Evolutionary conservation across 805 yeast species (phyloP), one percentile per base, ranked within the genome.

Genomic region (Candida fluviatilis): DNA sequence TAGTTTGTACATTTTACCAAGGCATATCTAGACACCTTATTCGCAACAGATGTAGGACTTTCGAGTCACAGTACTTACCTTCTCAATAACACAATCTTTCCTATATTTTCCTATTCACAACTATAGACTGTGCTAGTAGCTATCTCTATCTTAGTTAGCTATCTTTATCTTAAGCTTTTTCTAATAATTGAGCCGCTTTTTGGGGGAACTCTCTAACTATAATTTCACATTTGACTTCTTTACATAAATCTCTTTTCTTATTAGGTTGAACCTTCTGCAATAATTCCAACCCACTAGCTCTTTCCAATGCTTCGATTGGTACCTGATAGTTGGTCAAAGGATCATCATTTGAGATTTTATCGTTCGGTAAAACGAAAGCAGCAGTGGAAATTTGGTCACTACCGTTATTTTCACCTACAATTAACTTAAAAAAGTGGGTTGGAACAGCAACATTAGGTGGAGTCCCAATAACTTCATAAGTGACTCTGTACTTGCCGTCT

Each of bases 401-500:
- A 11, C 71, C 60, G 37, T 60, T 51, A 26, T 57, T 63, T 58
- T 93, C 98, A 6, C 93, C 97, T 34, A 93, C 86, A 39, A 93
- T 67, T 42, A 93, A 64, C 65, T 93, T 93, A 75, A 82, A 93
- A 55, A 93, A 93, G 60, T 93, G 99, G 0, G 99, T 93, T 18
- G 99, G 99, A 8, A 93, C 99, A 0, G 99, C 98, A 38, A 93
- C 73, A 52, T 78, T 86, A 35, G 99, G 98, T 8, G 99, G 99
- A 51, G 88, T 85, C 2, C 99, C 99, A 57, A 93, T 87, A 30
- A 93, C 85, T 62, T 93, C 98, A 61, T 91, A 93, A 2, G 75
- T 66, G 14, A 93, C 96, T 46, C 83, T 73, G 59, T 68, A 86
- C 58, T 91, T 91, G 4, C 95, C 96, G 55, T 90, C 96, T 2